Evolutionary conservation across 106 monocot genomes (phyloP), one percentile per base, ranked within the genome.

Genomic region (Narthecium ossifragum): DNA sequence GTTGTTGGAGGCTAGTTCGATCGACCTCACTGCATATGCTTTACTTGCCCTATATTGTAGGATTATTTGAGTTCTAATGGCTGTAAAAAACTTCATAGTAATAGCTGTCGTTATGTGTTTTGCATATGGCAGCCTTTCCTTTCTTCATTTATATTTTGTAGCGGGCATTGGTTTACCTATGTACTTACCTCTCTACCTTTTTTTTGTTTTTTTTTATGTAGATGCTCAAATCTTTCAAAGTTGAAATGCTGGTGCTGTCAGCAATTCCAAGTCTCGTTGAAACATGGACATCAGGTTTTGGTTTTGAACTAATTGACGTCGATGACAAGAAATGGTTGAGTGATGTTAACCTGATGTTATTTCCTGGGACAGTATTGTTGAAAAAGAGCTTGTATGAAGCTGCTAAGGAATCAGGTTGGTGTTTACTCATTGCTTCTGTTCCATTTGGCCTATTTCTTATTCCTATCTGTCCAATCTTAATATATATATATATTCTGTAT

Each of bases 231-330:
- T 79, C 88, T 21, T 82, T 93, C 51, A 71, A 80, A 27, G 93
- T 93, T 58, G 69, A 83, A 67, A 67, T 82, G 57, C 55, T 93
- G 60, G 79, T 93, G 31, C 66, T 93, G 66, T 89, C 93, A 53
- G 93, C 93, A 6, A 85, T 93, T 69, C 93, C 93, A 63, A 70
- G 70, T 70, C 61, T 89, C 60, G 82, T 93, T 47, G 77, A 82
- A 9, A 85, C 93, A 30, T 93, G 93, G 93, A 73, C 58, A 62
- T 73, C 69, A 18, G 81, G 85, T 52, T 93, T 93, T 62, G 88
- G 93, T n/a, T 93, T 93, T 63, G 73, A 76, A 64, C 46, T 64
- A 20, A 68, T 89, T 4, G 69, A 67, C 3, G 72, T 76, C 61
- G 71, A 65, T 34, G 88, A 89, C 21, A 85, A 69, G 55, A 65